Conservation (phyloP, 148 eudicot genomes). For the Chenopodium album region DNA sequence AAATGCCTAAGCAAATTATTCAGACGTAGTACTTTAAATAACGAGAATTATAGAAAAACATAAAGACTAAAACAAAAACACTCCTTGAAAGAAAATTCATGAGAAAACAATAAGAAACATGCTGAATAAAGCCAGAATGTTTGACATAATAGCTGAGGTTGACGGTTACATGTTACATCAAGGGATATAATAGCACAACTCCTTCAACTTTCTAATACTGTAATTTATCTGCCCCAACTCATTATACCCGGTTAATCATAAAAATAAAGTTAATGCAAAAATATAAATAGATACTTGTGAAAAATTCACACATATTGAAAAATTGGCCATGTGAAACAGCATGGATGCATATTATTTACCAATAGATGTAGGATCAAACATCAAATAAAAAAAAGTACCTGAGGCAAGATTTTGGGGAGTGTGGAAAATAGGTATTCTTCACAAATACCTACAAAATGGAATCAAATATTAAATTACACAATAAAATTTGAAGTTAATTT, state of each 20-base stretch:
- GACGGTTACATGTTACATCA: background rate
- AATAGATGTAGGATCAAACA: background rate
- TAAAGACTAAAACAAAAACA: background rate
- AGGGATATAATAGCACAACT: background rate
- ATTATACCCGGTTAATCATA: background rate
- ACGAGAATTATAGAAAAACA: background rate
- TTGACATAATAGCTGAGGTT: background rate
- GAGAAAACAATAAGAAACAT: background rate
- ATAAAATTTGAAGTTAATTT: background rate
- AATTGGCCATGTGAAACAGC: background rate
- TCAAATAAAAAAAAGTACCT: slow-evolving; percentile 42
- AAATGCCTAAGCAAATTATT: no score
- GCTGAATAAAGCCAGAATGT: background rate
- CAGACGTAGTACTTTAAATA: background rate
- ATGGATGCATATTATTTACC: background rate
- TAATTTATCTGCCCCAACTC: background rate
- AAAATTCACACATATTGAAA: background rate
- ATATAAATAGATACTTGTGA: background rate
- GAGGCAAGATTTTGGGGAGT: slow-evolving; percentile 86
- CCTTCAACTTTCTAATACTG: background rate
- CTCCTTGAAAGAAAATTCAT: background rate
- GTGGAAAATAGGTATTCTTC: slow-evolving; percentile 73
- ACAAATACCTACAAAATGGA: slow-evolving; percentile 64
- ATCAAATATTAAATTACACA: background rate
- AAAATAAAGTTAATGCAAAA: background rate